phyloP scores from a whole-genome alignment of 2,329 filamentous ascomycete species.

The Coniochaeta sp. region DNA sequence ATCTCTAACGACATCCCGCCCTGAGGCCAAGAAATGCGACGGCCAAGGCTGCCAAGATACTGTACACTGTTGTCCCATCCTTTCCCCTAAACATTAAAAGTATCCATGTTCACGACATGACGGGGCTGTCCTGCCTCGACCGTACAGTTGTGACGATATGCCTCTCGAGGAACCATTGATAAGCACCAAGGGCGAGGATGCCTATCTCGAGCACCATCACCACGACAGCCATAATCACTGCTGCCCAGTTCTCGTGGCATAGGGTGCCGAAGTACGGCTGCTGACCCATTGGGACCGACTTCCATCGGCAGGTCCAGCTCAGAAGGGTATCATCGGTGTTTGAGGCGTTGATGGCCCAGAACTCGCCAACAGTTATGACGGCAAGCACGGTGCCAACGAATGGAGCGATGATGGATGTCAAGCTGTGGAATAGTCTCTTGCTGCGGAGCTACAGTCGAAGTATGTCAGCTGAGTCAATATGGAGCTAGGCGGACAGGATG shows the following conservation, averaged over 20 bases:
- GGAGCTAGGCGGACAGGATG: neutral
- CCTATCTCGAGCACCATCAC: constrained; percentile 49
- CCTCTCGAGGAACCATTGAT: constrained; percentile 36
- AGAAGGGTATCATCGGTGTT: constrained; percentile 44
- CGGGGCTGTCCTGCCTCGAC: neutral
- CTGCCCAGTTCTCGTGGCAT: constrained; percentile 48
- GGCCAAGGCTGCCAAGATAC: neutral
- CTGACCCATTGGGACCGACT: constrained; percentile 39
- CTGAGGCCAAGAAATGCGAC: neutral
- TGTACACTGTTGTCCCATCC: neutral
- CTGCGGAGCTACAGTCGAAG: constrained; percentile 27
- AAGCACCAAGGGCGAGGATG: constrained; percentile 36
- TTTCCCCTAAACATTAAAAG: neutral
- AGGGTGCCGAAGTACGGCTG: constrained; percentile 48
- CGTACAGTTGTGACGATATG: neutral
- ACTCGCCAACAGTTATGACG: constrained; percentile 47
- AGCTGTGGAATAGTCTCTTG: constrained; percentile 23
- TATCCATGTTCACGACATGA: neutral
- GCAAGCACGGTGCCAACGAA: constrained; percentile 35
- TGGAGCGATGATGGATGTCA: constrained; percentile 30
- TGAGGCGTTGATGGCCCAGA: constrained; percentile 49
- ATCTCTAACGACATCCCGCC: neutral
- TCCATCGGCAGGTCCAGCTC: constrained; percentile 58
- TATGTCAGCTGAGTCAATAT: neutral
- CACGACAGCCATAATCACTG: constrained; percentile 45